Evolutionary conservation across 2,329 filamentous ascomycete species (phyloP), one percentile per base, ranked within the genome.

Genomic region (Epichloe bromicola): DNA sequence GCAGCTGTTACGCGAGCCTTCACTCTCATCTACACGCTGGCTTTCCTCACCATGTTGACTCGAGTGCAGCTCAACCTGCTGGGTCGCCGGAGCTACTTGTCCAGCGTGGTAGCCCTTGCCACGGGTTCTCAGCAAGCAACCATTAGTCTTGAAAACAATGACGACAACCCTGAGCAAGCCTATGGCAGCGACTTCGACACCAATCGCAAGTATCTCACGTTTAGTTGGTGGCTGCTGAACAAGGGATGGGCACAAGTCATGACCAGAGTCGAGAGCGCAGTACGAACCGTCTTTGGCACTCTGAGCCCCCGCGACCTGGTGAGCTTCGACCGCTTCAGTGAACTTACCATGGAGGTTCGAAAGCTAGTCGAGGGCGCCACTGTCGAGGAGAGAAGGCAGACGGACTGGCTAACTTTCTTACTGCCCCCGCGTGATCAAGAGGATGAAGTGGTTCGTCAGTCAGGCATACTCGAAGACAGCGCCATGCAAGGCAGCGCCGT

Each of bases 161-260:
- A 96, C 63, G 88, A 93, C 63, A 85, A 85, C 61, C 74, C 79
- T 17, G 86, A 91, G 50, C 85, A 90, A 59, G 78, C 82, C 4
- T 89, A 94, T 63, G 89, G 89, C 43, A 91, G 86, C 66, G 93
- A 98, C 67, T 96, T 95, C 59, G 90, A 96, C 66, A 95, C 89
- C 36, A 98, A 98, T 68, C 79, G 90, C 59, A 86, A 87, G 62
- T 98, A 97, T 63, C 75, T 98, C 46, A 94, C 90, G 40, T 95
- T 97, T 66, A 95, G 88, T 69, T 98, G 93, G 93, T 98, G 91
- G 90, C 72, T 98, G 45, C 74, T 98, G 46, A 91, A 98, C 68
- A 81, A 82, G 57, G 93, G 93, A 42, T 97, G 89, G 83, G 80
- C 82, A 57, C 81, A 89, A 52, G 72, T 97, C 51, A 85, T 89